Conservation (phyloP, 2,329 filamentous ascomycete genomes). For the Colletotrichum neosansevieriae region DNA sequence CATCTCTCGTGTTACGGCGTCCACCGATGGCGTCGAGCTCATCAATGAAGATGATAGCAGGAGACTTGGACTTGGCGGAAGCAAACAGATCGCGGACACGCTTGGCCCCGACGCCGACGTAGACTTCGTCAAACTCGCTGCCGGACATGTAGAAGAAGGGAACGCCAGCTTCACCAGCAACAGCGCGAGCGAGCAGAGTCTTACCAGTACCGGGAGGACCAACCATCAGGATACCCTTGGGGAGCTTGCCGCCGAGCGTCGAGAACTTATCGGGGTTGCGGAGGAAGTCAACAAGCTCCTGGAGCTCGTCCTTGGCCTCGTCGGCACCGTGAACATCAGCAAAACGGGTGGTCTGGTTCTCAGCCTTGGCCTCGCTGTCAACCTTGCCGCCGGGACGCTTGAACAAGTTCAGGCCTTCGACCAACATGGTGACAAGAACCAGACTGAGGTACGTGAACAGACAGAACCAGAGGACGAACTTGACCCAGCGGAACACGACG, state of each 20-base stretch:
- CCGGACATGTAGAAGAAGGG: conserved; percentile 99
- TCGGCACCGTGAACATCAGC: conserved; percentile 96
- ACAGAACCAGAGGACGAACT: conserved; percentile 83
- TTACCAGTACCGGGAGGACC: conserved; percentile 98
- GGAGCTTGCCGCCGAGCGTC: conserved; percentile 93
- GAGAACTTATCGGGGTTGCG: conserved; percentile 94
- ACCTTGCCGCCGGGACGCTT: conserved; percentile 82
- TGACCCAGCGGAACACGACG: conserved; percentile 90
- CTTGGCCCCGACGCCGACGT: conserved; percentile 96
- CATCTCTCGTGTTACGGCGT: conserved; percentile 91
- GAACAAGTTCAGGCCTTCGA: conserved; percentile 83
- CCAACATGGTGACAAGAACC: conserved; percentile 81
- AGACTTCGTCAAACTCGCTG: conserved; percentile 98
- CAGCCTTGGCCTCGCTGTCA: conserved; percentile 88
- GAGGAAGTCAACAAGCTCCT: conserved; percentile 96
- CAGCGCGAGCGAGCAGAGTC: conserved; percentile 92
- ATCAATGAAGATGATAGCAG: conserved; percentile 95
- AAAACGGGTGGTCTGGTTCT: conserved; percentile 92
- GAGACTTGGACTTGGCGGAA: conserved; percentile 85
- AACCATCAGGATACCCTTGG: conserved; percentile 94
- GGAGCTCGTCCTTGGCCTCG: conserved; percentile 97
- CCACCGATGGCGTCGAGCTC: conserved; percentile 95
- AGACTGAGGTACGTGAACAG: conserved; percentile 84
- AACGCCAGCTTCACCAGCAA: conserved; percentile 95
- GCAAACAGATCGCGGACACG: conserved; percentile 93